Percentiles rank a stretch among this genome's conserved stretches.
Evolutionary conservation across 139 green algal genomes (phyloP).

Genomic region (Chlorella sp.): DNA sequence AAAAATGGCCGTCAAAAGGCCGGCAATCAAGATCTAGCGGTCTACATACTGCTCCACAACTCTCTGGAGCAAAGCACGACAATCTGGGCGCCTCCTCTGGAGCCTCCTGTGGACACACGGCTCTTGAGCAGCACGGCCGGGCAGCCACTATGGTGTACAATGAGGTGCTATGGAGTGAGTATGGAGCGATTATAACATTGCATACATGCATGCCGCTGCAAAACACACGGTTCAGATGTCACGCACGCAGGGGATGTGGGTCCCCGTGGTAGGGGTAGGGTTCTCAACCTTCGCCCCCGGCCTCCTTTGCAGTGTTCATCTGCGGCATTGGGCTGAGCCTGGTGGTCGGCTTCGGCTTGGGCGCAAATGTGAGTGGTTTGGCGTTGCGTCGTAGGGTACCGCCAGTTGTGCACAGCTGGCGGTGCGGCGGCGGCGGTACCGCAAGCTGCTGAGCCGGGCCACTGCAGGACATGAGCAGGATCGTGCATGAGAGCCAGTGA

Average conservation of each 20-base stretch:
- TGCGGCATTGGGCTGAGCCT: background rate
- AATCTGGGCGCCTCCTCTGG: too few relatives aligned
- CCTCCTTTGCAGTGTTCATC: background rate
- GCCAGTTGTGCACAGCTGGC: too few relatives aligned
- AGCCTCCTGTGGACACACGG: too few relatives aligned
- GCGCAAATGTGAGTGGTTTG: background rate
- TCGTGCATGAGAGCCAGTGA: too few relatives aligned
- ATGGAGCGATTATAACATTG: background rate
- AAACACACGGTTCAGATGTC: background rate
- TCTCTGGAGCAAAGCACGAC: too few relatives aligned
- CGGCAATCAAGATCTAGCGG: too few relatives aligned
- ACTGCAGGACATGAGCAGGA: too few relatives aligned
- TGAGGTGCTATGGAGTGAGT: conserved; percentile 5
- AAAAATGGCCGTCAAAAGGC: too few relatives aligned
- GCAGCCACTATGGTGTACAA: background rate
- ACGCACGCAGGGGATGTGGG: background rate
- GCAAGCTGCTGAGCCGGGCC: too few relatives aligned
- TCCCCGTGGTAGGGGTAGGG: background rate
- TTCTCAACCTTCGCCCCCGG: background rate
- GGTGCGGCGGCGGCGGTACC: too few relatives aligned
- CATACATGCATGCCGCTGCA: background rate
- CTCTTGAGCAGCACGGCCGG: too few relatives aligned
- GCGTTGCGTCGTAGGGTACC: background rate
- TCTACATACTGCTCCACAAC: too few relatives aligned
- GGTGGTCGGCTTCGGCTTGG: background rate